phyloP scores from a whole-genome alignment of 2,329 filamentous ascomycete species.

The Phyllosticta citrichinensis region DNA sequence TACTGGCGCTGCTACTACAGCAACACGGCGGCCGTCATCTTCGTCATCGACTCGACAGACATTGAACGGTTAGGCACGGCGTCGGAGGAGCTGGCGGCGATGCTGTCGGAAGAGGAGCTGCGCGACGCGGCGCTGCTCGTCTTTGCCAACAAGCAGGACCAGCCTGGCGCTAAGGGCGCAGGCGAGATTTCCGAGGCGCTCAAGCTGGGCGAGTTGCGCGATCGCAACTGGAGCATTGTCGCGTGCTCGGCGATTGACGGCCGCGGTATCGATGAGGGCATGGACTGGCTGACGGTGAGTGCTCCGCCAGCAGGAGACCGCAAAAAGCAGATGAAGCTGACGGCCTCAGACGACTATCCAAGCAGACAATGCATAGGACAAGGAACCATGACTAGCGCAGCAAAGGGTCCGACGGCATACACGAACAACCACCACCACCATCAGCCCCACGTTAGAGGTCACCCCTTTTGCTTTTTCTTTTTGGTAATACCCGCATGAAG shows the following conservation, averaged over 20 bases:
- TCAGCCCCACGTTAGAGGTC: background rate
- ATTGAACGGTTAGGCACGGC: constrained; percentile 90
- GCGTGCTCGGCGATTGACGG: constrained; percentile 95
- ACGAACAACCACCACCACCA: background rate
- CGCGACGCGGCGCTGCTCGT: constrained; percentile 86
- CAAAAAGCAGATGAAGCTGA: no score
- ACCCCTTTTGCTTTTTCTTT: background rate
- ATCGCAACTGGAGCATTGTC: constrained; percentile 98
- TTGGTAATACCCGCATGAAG: background rate
- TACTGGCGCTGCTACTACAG: constrained; percentile 99
- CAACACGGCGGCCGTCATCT: constrained; percentile 96
- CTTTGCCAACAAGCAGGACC: constrained; percentile 98
- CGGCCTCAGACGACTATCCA: constrained; percentile 7
- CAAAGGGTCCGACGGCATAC: background rate
- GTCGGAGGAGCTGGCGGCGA: constrained; percentile 81
- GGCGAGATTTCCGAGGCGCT: constrained; percentile 94
- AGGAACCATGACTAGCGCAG: background rate
- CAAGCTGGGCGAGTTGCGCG: constrained; percentile 78
- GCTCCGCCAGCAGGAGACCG: background rate
- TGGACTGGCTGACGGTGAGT: constrained; percentile 95
- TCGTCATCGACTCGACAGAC: constrained; percentile 97
- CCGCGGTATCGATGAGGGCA: constrained; percentile 87
- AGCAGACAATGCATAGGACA: constrained; percentile 7
- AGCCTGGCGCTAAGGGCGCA: constrained; percentile 90
- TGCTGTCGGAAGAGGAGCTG: constrained; percentile 95